phyloP scores from a whole-genome alignment of 768 basidiomycete species.

The Hypholoma fasciculare region DNA sequence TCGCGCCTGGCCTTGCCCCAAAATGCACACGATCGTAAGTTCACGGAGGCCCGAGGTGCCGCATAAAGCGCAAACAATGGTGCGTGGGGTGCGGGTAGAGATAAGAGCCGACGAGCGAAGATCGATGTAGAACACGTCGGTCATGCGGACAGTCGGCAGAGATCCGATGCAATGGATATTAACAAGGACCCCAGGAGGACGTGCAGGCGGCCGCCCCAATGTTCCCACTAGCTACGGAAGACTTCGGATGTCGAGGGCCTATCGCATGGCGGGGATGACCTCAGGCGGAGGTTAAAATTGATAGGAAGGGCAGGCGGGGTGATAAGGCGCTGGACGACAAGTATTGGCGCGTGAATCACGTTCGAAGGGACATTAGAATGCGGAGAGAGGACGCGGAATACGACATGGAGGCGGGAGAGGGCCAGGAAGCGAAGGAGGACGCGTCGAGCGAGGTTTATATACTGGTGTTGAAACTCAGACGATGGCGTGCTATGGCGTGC shows the following conservation, averaged over 20 bases:
- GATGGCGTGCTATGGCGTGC: slow-evolving; percentile 46
- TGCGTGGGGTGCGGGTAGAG: neutral
- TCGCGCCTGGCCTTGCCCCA: no score
- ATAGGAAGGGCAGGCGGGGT: slow-evolving; percentile 7
- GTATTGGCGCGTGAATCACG: slow-evolving; percentile 3
- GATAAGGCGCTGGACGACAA: slow-evolving; percentile 5
- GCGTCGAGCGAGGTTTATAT: slow-evolving; percentile 27
- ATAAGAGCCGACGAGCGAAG: neutral
- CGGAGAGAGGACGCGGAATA: neutral
- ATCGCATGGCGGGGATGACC: slow-evolving; percentile 15
- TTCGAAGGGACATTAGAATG: neutral
- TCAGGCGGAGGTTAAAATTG: slow-evolving; percentile 25
- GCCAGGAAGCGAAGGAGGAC: slow-evolving; percentile 8
- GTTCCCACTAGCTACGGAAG: neutral
- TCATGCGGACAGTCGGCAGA: slow-evolving; percentile 11
- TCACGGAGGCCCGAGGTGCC: neutral
- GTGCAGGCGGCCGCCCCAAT: neutral
- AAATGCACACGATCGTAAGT: no score
- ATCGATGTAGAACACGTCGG: neutral
- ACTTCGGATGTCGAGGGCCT: neutral
- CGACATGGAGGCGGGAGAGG: slow-evolving; percentile 5
- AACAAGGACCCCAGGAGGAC: slow-evolving; percentile 9
- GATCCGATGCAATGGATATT: slow-evolving; percentile 13
- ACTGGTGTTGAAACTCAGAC: slow-evolving; percentile 38
- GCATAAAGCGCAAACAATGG: no score